Percentiles rank a stretch among this genome's conserved stretches.
phyloP scores from a whole-genome alignment of 2,329 filamentous ascomycete genomes.

The Alternaria angustiovoidea region DNA sequence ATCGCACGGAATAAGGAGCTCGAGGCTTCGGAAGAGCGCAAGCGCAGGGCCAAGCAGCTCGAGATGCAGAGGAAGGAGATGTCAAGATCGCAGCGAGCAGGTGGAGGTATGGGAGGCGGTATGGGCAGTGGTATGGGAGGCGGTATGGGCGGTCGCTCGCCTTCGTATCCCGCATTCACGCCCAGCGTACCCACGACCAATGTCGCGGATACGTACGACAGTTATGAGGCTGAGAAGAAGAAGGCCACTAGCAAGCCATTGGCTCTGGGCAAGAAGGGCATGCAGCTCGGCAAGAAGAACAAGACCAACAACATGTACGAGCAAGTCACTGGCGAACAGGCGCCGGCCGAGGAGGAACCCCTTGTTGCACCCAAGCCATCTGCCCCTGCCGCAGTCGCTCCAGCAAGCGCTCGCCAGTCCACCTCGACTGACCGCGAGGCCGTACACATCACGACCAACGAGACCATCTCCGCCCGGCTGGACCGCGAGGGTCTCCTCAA shows the following conservation, averaged over 20 bases:
- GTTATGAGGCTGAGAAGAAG: slow-evolving; percentile 97
- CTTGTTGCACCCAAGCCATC: slow-evolving; percentile 68
- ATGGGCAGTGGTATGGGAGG: slow-evolving; percentile 40
- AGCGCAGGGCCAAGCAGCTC: slow-evolving; percentile 97
- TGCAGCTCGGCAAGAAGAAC: slow-evolving; percentile 99
- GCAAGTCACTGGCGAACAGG: slow-evolving; percentile 81
- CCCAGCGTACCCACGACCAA: slow-evolving; percentile 74
- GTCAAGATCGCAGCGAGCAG: slow-evolving; percentile 72
- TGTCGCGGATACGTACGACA: slow-evolving; percentile 84
- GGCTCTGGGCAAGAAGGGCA: slow-evolving; percentile 90
- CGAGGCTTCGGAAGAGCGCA: slow-evolving; percentile 96
- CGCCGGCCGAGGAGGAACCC: slow-evolving; percentile 87
- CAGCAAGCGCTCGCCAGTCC: slow-evolving; percentile 65
- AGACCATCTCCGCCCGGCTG: slow-evolving; percentile 88
- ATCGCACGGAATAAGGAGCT: slow-evolving; percentile 88
- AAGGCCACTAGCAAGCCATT: slow-evolving; percentile 82
- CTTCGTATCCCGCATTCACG: slow-evolving; percentile 88
- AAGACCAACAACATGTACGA: slow-evolving; percentile 98
- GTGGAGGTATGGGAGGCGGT: slow-evolving; percentile 38
- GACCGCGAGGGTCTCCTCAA: slow-evolving; percentile 87
- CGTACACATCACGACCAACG: slow-evolving; percentile 86
- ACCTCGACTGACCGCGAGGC: slow-evolving; percentile 80
- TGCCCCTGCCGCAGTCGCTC: slow-evolving; percentile 61
- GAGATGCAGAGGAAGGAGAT: slow-evolving; percentile 99
- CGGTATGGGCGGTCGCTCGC: slow-evolving; percentile 71